Evolutionary conservation across 805 yeast genomes (phyloP).

Genomic region (Candida gorgasii): DNA sequence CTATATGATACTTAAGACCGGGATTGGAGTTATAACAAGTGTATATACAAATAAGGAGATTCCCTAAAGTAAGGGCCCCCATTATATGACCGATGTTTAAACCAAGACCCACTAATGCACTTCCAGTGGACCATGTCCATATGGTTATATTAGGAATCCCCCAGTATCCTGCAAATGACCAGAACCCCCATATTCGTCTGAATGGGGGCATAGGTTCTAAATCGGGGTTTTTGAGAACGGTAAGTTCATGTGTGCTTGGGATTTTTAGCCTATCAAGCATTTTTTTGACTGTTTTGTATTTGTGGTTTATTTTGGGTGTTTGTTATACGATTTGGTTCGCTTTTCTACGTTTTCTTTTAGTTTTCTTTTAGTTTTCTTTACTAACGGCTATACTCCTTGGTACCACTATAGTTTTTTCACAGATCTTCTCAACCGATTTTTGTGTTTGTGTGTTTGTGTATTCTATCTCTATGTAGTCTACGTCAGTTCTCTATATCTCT

Average conservation of each 20-base stretch:
- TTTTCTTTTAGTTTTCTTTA: no score
- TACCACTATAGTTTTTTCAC: no score
- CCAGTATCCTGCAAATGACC: constrained; percentile 46
- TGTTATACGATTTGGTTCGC: no score
- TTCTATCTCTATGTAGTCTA: no score
- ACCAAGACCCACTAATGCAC: constrained; percentile 46
- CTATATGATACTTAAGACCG: constrained; percentile 52
- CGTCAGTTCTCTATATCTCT: no score
- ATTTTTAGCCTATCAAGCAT: constrained; percentile 2
- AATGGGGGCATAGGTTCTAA: constrained; percentile 46
- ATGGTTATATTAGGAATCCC: constrained; percentile 45
- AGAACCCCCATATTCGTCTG: constrained; percentile 48
- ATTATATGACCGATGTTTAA: constrained; percentile 47
- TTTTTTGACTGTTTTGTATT: not conserved
- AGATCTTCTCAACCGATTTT: no score
- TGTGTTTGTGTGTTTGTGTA: no score
- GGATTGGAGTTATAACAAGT: constrained; percentile 50
- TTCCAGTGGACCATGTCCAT: constrained; percentile 44
- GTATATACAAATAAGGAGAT: constrained; percentile 42
- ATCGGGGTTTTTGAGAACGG: constrained; percentile 34
- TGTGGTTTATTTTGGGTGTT: not conserved
- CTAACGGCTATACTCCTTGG: no score
- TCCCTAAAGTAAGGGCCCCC: constrained; percentile 48
- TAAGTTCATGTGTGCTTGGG: constrained; percentile 8
- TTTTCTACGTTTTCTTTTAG: no score